A percentile compares a stretch with the other conserved stretches of the same genome.
These are phyloP conservation scores for Anthostomella pinea DNA, from an alignment of 2,329 filamentous ascomycete species.

Conservation along the genomic window DNA sequence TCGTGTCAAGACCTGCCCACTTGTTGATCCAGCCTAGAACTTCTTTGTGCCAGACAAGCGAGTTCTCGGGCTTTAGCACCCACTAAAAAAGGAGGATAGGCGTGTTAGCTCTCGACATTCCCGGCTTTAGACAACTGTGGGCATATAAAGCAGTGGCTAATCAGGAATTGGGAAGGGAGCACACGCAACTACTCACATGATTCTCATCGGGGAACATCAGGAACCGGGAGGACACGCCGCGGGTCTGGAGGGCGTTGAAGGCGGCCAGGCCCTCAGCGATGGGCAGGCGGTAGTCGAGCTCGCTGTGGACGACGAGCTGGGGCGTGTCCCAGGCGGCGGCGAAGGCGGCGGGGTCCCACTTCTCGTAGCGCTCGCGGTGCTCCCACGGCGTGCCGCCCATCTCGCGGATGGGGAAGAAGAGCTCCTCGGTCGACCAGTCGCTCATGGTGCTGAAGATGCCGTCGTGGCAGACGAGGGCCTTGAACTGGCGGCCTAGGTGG, in stretches of 20 bases:
- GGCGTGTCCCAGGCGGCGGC: slow-evolving; percentile 78
- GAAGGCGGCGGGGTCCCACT: slow-evolving; percentile 65
- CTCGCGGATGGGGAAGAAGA: slow-evolving; percentile 69
- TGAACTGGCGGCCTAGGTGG: slow-evolving; percentile 77
- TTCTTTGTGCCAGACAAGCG: slow-evolving; percentile 82
- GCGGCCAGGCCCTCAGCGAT: slow-evolving; percentile 81
- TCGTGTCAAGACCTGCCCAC: slow-evolving; percentile 47
- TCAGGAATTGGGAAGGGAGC: neutral
- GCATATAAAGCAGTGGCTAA: too few relatives aligned
- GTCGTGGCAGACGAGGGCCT: slow-evolving; percentile 84
- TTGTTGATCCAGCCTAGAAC: slow-evolving; percentile 77
- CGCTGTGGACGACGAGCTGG: slow-evolving; percentile 82
- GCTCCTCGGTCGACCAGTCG: slow-evolving; percentile 63
- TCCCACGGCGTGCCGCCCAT: slow-evolving; percentile 62
- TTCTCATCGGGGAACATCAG: slow-evolving; percentile 77
- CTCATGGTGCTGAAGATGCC: slow-evolving; percentile 74
- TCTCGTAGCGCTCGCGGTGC: slow-evolving; percentile 61
- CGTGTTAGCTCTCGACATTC: too few relatives aligned
- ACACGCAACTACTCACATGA: slow-evolving; percentile 49
- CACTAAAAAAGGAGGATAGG: slow-evolving; percentile 45
- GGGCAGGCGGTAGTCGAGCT: slow-evolving; percentile 83
- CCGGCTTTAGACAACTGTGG: too few relatives aligned
- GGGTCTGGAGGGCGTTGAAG: slow-evolving; percentile 80
- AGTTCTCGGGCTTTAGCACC: slow-evolving; percentile 91
- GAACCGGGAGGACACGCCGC: slow-evolving; percentile 72